phyloP scores from a whole-genome alignment of 2,329 filamentous ascomycete species.

The Ustulina deusta region DNA sequence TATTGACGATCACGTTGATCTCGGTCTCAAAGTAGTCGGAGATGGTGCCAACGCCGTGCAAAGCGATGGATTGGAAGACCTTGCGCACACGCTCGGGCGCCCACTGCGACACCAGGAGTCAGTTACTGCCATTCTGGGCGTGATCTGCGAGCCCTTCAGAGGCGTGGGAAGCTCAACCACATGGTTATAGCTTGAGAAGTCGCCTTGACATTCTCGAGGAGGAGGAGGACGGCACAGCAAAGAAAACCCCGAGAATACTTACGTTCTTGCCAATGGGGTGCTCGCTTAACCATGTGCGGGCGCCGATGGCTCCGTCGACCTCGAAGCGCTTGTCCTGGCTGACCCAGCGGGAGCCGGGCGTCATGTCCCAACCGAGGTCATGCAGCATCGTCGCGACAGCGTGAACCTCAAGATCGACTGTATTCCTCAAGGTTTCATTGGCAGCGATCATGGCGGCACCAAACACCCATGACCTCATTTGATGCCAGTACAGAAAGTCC shows the following conservation, averaged over 20 bases:
- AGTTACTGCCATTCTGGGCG: background rate
- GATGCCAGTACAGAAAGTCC: conserved; percentile 37
- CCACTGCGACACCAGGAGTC: conserved; percentile 18
- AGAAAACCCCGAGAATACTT: background rate
- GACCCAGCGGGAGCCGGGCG: conserved; percentile 34
- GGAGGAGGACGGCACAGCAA: too few species aligned
- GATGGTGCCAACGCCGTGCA: conserved; percentile 30
- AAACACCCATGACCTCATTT: conserved; percentile 39
- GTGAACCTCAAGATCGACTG: conserved; percentile 40
- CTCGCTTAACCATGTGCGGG: conserved; percentile 37
- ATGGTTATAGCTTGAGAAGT: background rate
- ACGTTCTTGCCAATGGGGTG: conserved; percentile 34
- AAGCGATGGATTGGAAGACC: conserved; percentile 36
- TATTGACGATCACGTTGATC: conserved; percentile 32
- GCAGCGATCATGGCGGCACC: conserved; percentile 38
- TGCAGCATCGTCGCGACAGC: conserved; percentile 40
- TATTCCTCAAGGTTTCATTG: conserved; percentile 30
- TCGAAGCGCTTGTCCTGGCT: conserved; percentile 41
- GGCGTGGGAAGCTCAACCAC: too few species aligned
- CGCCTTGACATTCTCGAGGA: background rate
- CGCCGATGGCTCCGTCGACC: conserved; percentile 41
- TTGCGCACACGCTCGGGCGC: conserved; percentile 33
- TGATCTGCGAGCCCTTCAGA: background rate
- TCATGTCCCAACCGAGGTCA: conserved; percentile 40
- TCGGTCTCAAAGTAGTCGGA: conserved; percentile 34